Percentiles rank a stretch among this genome's conserved stretches.
These are phyloP conservation scores for Linanthus parryae DNA, from an alignment of 148 eudicot genomes.

Conservation along the genomic window DNA sequence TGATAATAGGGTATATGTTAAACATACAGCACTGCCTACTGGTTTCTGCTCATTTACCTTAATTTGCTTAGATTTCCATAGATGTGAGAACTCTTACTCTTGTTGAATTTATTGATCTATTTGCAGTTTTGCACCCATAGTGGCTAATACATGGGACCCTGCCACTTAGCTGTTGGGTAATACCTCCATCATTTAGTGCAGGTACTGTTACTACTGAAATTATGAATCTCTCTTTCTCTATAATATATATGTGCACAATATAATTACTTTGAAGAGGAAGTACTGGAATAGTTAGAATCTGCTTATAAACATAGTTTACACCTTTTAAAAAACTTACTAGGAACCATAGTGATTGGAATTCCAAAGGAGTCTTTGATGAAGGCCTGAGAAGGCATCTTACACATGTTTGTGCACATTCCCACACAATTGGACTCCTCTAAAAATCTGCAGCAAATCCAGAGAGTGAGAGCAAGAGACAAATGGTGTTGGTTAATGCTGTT, in stretches of 20 bases:
- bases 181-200: constrained; percentile 21
- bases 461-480: background rate
- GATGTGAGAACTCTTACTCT: constrained; percentile 7
- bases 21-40: background rate
- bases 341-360: constrained; percentile 68
- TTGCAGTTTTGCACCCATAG: constrained; percentile 20
- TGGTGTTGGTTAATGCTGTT: constrained; percentile 9
- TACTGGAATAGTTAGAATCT: background rate
- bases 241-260: background rate
- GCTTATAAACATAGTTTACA: background rate
- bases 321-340: constrained; percentile 56
- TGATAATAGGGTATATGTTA: background rate
- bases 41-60: background rate
- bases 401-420: constrained; percentile 86
- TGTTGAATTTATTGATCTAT: constrained; percentile 3
- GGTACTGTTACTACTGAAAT: constrained; percentile 12
- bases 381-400: constrained; percentile 84
- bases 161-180: constrained; percentile 13
- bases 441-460: constrained; percentile 41
- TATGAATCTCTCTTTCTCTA: background rate
- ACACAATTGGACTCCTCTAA: constrained; percentile 81
- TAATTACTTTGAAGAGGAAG: background rate
- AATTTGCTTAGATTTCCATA: background rate
- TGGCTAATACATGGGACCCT: constrained; percentile 25
- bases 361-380: constrained; percentile 70